Conservation (phyloP, 352 stramenopile species). For the Pythium diclinum region DNA sequence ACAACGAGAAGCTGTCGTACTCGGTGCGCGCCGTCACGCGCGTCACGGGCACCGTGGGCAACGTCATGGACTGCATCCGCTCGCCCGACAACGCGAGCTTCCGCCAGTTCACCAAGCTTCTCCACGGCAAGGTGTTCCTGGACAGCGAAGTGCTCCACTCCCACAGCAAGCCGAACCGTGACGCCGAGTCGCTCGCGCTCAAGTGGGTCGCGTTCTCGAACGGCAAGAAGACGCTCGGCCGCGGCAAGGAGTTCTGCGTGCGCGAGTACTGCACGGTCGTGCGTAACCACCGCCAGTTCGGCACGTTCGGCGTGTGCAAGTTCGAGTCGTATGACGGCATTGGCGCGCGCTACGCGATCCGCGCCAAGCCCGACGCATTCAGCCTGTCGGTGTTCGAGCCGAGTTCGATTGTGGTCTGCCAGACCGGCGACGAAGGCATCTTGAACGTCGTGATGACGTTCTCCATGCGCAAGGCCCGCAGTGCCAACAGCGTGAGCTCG, state of each 20-base stretch:
- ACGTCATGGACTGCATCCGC: constrained; percentile 79
- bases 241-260: constrained; percentile 79
- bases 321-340: constrained; percentile 84
- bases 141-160: constrained; percentile 78
- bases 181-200: constrained; percentile 68
- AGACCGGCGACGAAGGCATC: constrained; percentile 62
- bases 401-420: constrained; percentile 69
- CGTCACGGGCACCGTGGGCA: constrained; percentile 58
- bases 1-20: constrained; percentile 75
- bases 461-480: constrained; percentile 72
- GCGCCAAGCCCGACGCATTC: constrained; percentile 69
- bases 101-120: constrained; percentile 64
- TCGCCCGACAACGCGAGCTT: constrained; percentile 55
- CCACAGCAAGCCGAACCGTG: constrained; percentile 33
- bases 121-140: constrained; percentile 72
- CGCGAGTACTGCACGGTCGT: constrained; percentile 77
- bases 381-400: constrained; percentile 78
- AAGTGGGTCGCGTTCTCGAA: constrained; percentile 84
- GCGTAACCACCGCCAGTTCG: constrained; percentile 53
- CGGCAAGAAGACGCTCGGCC: constrained; percentile 63
- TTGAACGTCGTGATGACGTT: constrained; percentile 71
- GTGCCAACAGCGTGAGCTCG: constrained; percentile 60
- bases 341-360: constrained; percentile 68
- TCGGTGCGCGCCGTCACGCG: constrained; percentile 69
- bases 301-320: constrained; percentile 60